A percentile compares a stretch with the other conserved stretches of the same genome.
Evolutionary conservation across 768 basidiomycete genomes (phyloP).

Genomic region (Chiua virens): DNA sequence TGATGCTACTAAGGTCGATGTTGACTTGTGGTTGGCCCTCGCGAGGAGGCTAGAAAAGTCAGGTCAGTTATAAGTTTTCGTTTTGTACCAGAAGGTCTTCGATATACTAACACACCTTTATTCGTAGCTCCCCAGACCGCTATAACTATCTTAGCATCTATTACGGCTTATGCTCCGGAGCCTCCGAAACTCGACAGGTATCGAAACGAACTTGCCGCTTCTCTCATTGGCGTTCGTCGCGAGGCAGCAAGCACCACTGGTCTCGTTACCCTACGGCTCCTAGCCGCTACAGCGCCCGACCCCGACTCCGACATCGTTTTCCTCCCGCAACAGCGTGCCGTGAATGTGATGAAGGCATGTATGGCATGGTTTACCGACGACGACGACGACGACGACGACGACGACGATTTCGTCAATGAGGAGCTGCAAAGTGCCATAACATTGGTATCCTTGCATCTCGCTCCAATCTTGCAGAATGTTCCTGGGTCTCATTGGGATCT

Average conservation of each 20-base stretch:
- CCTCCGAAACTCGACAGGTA: slow-evolving; percentile 73
- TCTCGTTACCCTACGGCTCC: slow-evolving; percentile 61
- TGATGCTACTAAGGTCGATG: slow-evolving; percentile 61
- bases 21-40: slow-evolving; percentile 75
- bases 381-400: slow-evolving; percentile 59
- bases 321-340: slow-evolving; percentile 78
- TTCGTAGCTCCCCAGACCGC: slow-evolving; percentile 65
- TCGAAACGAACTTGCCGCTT: slow-evolving; percentile 89
- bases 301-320: slow-evolving; percentile 79
- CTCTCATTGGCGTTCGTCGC: slow-evolving; percentile 63
- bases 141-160: slow-evolving; percentile 61
- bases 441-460: slow-evolving; percentile 69
- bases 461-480: slow-evolving; percentile 85
- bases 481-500: slow-evolving; percentile 91
- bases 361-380: slow-evolving; percentile 75
- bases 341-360: slow-evolving; percentile 84
- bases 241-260: slow-evolving; percentile 68
- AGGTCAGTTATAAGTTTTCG: slow-evolving; percentile 43
- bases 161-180: slow-evolving; percentile 65
- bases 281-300: slow-evolving; percentile 74
- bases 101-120: background rate
- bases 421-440: slow-evolving; percentile 80
- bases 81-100: background rate
- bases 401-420: slow-evolving; percentile 47
- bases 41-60: slow-evolving; percentile 61